Evolutionary conservation across 116 monocot species (phyloP).

Genomic region (Thalassia testudinum): DNA sequence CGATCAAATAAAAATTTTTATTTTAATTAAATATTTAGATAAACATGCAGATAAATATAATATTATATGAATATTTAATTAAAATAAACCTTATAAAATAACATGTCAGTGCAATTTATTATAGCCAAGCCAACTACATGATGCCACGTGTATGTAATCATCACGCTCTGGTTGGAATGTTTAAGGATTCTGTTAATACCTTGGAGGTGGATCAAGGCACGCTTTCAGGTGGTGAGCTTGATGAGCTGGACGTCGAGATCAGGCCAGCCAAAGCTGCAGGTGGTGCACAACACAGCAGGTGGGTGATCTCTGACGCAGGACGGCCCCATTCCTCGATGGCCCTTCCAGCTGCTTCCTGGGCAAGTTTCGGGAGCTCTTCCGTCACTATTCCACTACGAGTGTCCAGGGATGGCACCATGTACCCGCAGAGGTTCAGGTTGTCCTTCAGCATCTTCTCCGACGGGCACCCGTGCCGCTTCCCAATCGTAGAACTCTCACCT

Average conservation of each 20-base stretch:
- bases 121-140: no score
- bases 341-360: not conserved
- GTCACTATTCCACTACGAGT: slow-evolving; percentile 4
- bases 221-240: slow-evolving; percentile 25
- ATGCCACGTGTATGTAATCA: no score
- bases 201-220: slow-evolving; percentile 33
- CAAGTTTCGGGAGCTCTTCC: slow-evolving; percentile 9
- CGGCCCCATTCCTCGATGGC: slow-evolving; percentile 28
- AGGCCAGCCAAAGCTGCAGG: slow-evolving; percentile 20
- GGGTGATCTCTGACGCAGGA: slow-evolving; percentile 24
- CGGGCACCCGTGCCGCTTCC: slow-evolving; percentile 6
- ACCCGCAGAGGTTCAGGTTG: slow-evolving; percentile 3
- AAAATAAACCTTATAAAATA: no score
- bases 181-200: no score
- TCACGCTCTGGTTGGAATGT: no score
- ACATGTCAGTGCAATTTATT: no score
- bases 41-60: no score
- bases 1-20: no score
- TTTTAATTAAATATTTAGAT: no score
- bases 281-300: slow-evolving; percentile 23
- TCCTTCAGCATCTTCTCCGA: slow-evolving; percentile 5
- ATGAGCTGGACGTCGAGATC: slow-evolving; percentile 39
- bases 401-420: slow-evolving; percentile 8
- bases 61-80: no score
- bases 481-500: slow-evolving; percentile 9